phyloP scores from a whole-genome alignment of 345 rosid species.

The Acer yangbiense region DNA sequence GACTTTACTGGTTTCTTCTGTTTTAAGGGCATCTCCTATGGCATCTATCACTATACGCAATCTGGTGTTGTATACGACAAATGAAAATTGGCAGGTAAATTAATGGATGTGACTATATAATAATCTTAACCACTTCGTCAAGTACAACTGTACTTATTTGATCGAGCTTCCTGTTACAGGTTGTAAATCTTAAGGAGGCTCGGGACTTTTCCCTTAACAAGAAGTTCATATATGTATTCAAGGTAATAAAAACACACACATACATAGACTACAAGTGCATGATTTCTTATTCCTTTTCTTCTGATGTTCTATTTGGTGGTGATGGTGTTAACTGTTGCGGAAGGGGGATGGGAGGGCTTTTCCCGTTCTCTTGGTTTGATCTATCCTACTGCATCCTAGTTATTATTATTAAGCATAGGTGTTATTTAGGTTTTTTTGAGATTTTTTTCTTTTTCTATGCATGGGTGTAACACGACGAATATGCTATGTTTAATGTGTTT shows the following conservation, averaged over 20 bases:
- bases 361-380: constrained; percentile 7
- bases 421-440: neutral
- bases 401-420: neutral
- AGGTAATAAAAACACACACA: constrained; percentile 46
- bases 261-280: neutral
- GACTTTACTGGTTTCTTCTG: constrained; percentile 7
- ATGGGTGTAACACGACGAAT: neutral
- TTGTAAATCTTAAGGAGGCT: constrained; percentile 95
- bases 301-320: neutral
- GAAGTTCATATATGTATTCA: constrained; percentile 86
- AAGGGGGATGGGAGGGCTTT: no score
- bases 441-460: neutral
- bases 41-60: constrained; percentile 91
- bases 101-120: constrained; percentile 1
- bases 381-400: neutral
- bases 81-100: constrained; percentile 94
- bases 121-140: constrained; percentile 8
- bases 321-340: no score
- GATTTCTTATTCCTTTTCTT: neutral
- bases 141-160: constrained; percentile 7
- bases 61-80: constrained; percentile 79
- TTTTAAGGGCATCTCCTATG: constrained; percentile 86
- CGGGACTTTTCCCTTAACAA: constrained; percentile 79
- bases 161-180: constrained; percentile 44
- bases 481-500: neutral